Conservation (phyloP, 352 stramenopile genomes). For the Phytophthora colocasiae region DNA sequence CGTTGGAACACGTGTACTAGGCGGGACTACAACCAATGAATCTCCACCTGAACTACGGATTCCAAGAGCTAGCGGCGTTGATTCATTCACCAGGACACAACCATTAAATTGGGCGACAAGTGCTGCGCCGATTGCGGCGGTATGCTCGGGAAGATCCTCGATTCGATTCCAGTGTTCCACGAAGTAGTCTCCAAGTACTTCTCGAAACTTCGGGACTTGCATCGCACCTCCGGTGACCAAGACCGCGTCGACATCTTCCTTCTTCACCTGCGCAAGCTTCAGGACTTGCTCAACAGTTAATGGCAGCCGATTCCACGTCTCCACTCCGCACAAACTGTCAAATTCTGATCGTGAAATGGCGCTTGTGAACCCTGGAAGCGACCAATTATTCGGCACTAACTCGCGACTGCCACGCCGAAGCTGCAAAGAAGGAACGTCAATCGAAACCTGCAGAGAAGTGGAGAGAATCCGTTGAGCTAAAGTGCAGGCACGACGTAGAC, state of each 20-base stretch:
- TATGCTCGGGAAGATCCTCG: conserved; percentile 23
- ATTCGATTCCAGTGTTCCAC: conserved; percentile 12
- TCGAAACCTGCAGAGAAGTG: conserved; percentile 33
- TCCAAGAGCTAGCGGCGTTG: conserved; percentile 37
- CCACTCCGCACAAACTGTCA: conserved; percentile 39
- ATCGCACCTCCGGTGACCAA: conserved; percentile 44
- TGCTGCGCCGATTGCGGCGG: conserved; percentile 26
- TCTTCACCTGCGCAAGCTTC: conserved; percentile 18
- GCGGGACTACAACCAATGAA: conserved; percentile 34
- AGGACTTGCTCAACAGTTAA: conserved; percentile 34
- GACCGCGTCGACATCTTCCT: conserved; percentile 38
- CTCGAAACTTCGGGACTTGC: conserved; percentile 33
- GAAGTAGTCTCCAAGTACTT: conserved; percentile 33
- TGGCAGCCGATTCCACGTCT: conserved; percentile 38
- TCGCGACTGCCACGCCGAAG: conserved; percentile 7
- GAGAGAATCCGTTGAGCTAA: conserved; percentile 58
- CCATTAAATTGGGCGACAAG: conserved; percentile 15
- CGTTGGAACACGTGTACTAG: conserved; percentile 27
- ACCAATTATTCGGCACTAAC: background rate
- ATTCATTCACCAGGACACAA: conserved; percentile 23
- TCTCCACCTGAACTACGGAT: conserved; percentile 44
- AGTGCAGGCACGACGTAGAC: conserved; percentile 42
- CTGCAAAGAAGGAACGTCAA: conserved; percentile 43
- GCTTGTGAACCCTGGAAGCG: conserved; percentile 23
- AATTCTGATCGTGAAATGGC: conserved; percentile 48